Evolutionary conservation across 495 filamentous ascomycete species (phyloP), one percentile per base, ranked within the genome.

Genomic region (Achaetomiella virescens): DNA sequence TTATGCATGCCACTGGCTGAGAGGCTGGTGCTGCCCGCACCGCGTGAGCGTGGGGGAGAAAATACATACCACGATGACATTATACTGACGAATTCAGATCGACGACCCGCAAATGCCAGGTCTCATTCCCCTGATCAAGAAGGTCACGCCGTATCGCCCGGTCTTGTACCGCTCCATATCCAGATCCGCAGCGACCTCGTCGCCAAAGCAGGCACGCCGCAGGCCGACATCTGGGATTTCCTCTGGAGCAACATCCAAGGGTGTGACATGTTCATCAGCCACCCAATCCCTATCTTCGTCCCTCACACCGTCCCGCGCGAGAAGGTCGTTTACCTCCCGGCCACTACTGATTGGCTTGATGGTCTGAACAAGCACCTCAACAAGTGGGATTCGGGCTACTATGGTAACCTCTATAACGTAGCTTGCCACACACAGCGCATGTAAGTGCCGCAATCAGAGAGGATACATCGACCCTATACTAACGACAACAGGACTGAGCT

Each of bases 71-170:
- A 12, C 12, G 21, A 45, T 55, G 53, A 49, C 54, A 54, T 35
- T 35, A 57, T 55, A 57, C 59, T 63, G 46, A 62, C 48, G 8
- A 18, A 2, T 48, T 6, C 54, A 81, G 78, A 80, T 84, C 18
- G 90, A 96, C 61, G 90, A 96, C 60, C 88, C 89, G 17, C 90
- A 95, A 71, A 92, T 95, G 89, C 90, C 90, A 4, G 80, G 78
- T 3, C 67, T 96, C 21, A 90, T 95, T 54, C 84, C 85, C 1
- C 70, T 95, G 15, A 88, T 89, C 61, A 92, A 89, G 68, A 63
- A 81, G 29, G 36, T 76, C 14, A 86, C 87, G 0, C 88, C 89
- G 5, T 64, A 86, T n/a, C 77, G 89, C 29, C 90, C 90, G 7
- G 78, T 95, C 38, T 81, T 93, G 44, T 95, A 83, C 66, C 81